Evolutionary conservation across 352 stramenopile genomes (phyloP).

Genomic region (Phytopythium helicoides): DNA sequence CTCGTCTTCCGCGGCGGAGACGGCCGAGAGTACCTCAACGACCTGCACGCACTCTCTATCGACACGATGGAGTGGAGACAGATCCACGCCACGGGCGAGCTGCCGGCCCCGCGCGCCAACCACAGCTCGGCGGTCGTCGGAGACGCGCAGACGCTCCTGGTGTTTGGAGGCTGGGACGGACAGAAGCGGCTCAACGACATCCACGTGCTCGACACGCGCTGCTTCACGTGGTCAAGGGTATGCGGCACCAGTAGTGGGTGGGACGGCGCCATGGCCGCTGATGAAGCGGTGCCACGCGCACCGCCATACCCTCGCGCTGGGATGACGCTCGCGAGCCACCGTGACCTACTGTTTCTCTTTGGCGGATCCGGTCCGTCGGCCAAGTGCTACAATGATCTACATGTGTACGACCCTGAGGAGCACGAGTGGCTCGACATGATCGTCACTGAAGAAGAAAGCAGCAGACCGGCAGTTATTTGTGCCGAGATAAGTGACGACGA

Average conservation of each 20-base stretch:
- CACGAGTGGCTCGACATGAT: conserved; percentile 65
- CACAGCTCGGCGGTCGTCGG: conserved; percentile 92
- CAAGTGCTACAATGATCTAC: conserved; percentile 96
- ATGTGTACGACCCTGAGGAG: conserved; percentile 85
- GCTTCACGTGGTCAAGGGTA: conserved; percentile 86
- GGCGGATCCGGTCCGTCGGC: conserved; percentile 90
- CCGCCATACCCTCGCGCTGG: conserved; percentile 90
- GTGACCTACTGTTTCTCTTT: conserved; percentile 93
- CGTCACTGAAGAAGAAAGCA: conserved; percentile 16
- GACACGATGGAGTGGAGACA: conserved; percentile 86
- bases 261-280: conserved; percentile 22
- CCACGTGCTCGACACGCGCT: conserved; percentile 91
- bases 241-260: background rate
- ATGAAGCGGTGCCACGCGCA: conserved; percentile 32
- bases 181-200: conserved; percentile 94
- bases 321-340: conserved; percentile 95
- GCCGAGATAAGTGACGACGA: background rate
- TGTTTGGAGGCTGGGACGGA: conserved; percentile 96
- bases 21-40: conserved; percentile 94
- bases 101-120: conserved; percentile 91
- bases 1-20: conserved; percentile 95
- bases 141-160: conserved; percentile 76
- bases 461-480: background rate
- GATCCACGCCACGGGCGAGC: conserved; percentile 69
- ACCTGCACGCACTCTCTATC: conserved; percentile 92